Base-by-base conservation (phyloP, 768 basidiomycete species). In the Trametes punicea region DNA sequence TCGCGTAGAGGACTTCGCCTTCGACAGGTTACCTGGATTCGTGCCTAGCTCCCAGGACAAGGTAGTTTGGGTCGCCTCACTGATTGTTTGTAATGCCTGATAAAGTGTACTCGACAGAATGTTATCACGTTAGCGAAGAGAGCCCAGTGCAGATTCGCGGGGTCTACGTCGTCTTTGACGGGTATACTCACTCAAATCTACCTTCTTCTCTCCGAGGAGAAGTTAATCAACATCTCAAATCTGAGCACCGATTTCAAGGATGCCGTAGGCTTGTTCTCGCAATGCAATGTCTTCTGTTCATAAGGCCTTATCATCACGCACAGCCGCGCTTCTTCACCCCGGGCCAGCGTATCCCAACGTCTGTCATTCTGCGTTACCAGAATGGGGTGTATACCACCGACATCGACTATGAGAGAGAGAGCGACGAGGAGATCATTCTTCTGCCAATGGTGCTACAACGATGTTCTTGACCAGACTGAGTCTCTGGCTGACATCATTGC, bases 141-240 rank as follows among this genome's bases (percentile, higher is more conserved):
- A 50, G 20, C 26, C 31, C 9, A 26, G 0, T 79, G 81, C 39
- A 74, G 65, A 25, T 97, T 90, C 67, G 81, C 82, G 2, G 96
- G 95, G 3, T 95, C 92, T 3, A 98, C 95, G 0, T 96, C 93
- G 7, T 93, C 92, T 1, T 70, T 97, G 48, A 87, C 92, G 0
- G 85, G 88, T 31, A 83, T 94, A 64, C 76, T 97, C 39, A 78
- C 83, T 40, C 93, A 98, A 45, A 82, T 96, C 16, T 98, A 97
- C 67, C 92, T 93, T 66, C 77, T 93, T 16, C 75, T 97, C 4
- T 93, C 91, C 21, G 81, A 81, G 18, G 80, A 86, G 60, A 87
- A 83, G 64, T 70, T 72, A 0, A 78, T 93, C 23, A 83, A 94
- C 65, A 79, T 79, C 2, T 72, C 75, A 6, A 73, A 72, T 21